Percentiles rank a stretch among this genome's conserved stretches.
Conservation (phyloP, 768 basidiomycete genomes). For the Lanmaoa rubissima region DNA sequence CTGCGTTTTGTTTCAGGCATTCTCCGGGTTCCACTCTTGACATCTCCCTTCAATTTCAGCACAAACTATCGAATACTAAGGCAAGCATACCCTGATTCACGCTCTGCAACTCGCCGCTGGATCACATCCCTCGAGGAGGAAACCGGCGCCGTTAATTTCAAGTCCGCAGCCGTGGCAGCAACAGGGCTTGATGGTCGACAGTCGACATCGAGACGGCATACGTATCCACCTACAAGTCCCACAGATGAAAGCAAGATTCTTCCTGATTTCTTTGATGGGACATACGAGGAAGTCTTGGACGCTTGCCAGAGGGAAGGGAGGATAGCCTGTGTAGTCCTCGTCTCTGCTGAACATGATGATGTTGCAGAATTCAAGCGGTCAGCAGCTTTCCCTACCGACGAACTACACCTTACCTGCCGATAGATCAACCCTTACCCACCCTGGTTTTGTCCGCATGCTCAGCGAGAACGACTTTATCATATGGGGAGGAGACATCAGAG, state of each 20-base stretch:
- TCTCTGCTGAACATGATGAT: conserved; percentile 90
- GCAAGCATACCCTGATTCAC: conserved; percentile 37
- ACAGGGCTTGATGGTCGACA: conserved; percentile 43
- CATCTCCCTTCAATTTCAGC: conserved; percentile 46
- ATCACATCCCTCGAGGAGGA: conserved; percentile 81
- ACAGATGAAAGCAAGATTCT: conserved; percentile 48
- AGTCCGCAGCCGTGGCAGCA: conserved; percentile 36
- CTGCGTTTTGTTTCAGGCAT: conserved; percentile 64
- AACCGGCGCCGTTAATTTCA: conserved; percentile 69
- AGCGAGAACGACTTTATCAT: conserved; percentile 74
- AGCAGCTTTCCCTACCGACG: conserved; percentile 11
- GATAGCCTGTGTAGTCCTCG: conserved; percentile 78
- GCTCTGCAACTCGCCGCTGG: conserved; percentile 71
- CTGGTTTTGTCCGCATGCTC: conserved; percentile 63
- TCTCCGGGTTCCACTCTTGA: conserved; percentile 66
- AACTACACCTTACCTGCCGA: not conserved
- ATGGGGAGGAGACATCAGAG: conserved; percentile 92
- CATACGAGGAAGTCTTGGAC: conserved; percentile 78
- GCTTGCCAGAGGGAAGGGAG: conserved; percentile 67
- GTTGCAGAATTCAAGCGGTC: conserved; percentile 84
- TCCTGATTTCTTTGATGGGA: conserved; percentile 78
- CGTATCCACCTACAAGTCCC: conserved; percentile 27
- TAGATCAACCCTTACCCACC: conserved; percentile 75
- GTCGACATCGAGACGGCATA: conserved; percentile 39
- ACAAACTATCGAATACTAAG: conserved; percentile 42